These are phyloP conservation scores for Bryoerythrophyllum caledonicum DNA, from an alignment of 225 moss, liverwort and hornwort genomes.

Conservation along the genomic window DNA sequence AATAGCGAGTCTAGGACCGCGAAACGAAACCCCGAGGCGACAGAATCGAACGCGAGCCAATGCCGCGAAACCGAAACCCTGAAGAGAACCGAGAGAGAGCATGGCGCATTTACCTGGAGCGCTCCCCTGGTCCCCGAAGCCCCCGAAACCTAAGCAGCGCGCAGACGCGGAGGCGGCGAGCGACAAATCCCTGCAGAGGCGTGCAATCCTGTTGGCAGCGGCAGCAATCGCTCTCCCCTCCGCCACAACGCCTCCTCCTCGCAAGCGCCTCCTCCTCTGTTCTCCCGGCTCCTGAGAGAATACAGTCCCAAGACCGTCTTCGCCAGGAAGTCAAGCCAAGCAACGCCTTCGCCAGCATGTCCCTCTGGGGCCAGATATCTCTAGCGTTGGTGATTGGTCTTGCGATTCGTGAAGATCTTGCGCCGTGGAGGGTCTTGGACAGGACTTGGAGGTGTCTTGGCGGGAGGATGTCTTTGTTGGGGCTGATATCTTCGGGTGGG, in stretches of 20 bases:
- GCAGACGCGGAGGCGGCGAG: not conserved
- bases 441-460: no score
- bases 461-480: no score
- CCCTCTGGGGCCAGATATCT: not conserved
- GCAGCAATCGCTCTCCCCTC: not conserved
- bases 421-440: not conserved
- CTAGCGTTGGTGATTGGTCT: accelerated
- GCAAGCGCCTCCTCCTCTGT: not conserved
- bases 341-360: not conserved
- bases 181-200: no score
- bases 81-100: not conserved
- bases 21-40: not conserved
- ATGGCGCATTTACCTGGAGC: constrained; percentile 27
- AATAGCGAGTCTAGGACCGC: not conserved
- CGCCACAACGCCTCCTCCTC: no score
- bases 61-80: not conserved
- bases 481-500: no score
- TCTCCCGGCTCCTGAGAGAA: not conserved
- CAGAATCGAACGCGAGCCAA: not conserved
- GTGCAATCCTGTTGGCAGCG: not conserved
- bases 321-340: not conserved
- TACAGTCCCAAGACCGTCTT: not conserved
- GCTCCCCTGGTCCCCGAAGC: not conserved
- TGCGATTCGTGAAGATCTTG: not conserved
- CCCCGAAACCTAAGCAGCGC: not conserved